Percentiles rank a stretch among this genome's conserved stretches.
Evolutionary conservation across 805 yeast genomes (phyloP).

Genomic region (Isabelozyma pseudorhagii): DNA sequence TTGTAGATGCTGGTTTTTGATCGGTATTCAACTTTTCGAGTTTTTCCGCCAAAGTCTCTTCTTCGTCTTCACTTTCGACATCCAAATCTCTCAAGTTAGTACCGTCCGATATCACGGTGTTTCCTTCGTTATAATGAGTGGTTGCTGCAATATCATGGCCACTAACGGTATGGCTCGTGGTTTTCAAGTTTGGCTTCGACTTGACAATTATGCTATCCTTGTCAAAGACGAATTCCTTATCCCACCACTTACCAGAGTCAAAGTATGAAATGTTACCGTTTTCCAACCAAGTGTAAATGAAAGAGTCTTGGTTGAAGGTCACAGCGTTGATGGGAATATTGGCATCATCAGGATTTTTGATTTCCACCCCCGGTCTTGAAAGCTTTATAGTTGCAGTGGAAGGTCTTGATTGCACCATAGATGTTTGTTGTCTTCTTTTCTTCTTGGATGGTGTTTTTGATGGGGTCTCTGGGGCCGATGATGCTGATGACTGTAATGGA

Average conservation of each 20-base stretch:
- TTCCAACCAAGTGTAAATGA: slow-evolving; percentile 61
- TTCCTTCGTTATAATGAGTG: slow-evolving; percentile 56
- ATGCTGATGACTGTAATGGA: slow-evolving; percentile 35
- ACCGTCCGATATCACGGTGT: slow-evolving; percentile 62
- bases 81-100: slow-evolving; percentile 56
- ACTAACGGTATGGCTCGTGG: slow-evolving; percentile 37
- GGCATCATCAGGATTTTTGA: slow-evolving; percentile 28
- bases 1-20: slow-evolving; percentile 8
- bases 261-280: slow-evolving; percentile 55
- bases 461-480: slow-evolving; percentile 1
- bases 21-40: slow-evolving; percentile 33
- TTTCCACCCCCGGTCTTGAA: slow-evolving; percentile 43
- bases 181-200: slow-evolving; percentile 38
- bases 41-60: slow-evolving; percentile 53
- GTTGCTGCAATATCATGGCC: slow-evolving; percentile 56
- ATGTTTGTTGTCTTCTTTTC: slow-evolving; percentile 42
- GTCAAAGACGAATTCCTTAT: slow-evolving; percentile 19
- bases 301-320: slow-evolving; percentile 25
- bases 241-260: slow-evolving; percentile 52
- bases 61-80: slow-evolving; percentile 44
- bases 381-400: slow-evolving; percentile 44
- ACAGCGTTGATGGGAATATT: slow-evolving; percentile 25
- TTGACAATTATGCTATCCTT: slow-evolving; percentile 27
- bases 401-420: slow-evolving; percentile 47
- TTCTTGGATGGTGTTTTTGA: slow-evolving; percentile 27